Conservation (phyloP, 495 filamentous ascomycete genomes). For the Penicillium pancosmium region DNA sequence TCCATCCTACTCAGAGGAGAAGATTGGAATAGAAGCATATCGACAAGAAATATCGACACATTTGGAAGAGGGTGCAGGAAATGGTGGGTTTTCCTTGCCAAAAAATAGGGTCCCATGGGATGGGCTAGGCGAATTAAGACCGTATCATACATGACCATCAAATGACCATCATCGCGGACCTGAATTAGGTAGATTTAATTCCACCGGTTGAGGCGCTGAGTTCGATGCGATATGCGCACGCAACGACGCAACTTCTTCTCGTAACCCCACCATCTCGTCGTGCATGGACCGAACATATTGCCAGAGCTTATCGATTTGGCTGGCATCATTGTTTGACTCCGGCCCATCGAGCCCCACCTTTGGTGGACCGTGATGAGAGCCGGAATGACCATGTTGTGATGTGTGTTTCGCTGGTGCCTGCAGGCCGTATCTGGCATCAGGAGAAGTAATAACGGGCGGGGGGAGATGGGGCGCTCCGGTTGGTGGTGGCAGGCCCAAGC, state of each 20-base stretch:
- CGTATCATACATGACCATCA: constrained; percentile 29
- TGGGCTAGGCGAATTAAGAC: not conserved
- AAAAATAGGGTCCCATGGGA: not conserved
- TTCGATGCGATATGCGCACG: constrained; percentile 41
- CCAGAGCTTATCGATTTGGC: constrained; percentile 46
- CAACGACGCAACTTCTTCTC: constrained; percentile 43
- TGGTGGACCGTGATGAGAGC: constrained; percentile 39
- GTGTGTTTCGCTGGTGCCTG: constrained; percentile 38
- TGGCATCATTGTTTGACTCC: constrained; percentile 30
- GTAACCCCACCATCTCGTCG: constrained; percentile 42
- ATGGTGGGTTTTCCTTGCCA: not conserved
- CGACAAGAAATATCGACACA: constrained; percentile 4
- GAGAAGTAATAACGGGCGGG: constrained; percentile 50
- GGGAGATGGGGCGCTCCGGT: constrained; percentile 54
- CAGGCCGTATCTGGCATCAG: constrained; percentile 49
- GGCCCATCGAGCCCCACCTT: constrained; percentile 33
- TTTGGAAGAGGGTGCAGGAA: constrained; percentile 7
- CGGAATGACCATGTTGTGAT: constrained; percentile 43
- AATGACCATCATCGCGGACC: constrained; percentile 22
- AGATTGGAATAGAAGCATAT: constrained; percentile 23
- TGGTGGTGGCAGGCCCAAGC: constrained; percentile 41
- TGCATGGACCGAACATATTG: constrained; percentile 48
- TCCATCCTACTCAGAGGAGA: constrained; percentile 2
- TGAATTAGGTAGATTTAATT: constrained; percentile 29
- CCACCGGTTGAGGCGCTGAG: constrained; percentile 25